Evolutionary conservation across 2,329 filamentous ascomycete genomes (phyloP), one percentile per base, ranked within the genome.

Genomic region (Paramyrothecium sp.): DNA sequence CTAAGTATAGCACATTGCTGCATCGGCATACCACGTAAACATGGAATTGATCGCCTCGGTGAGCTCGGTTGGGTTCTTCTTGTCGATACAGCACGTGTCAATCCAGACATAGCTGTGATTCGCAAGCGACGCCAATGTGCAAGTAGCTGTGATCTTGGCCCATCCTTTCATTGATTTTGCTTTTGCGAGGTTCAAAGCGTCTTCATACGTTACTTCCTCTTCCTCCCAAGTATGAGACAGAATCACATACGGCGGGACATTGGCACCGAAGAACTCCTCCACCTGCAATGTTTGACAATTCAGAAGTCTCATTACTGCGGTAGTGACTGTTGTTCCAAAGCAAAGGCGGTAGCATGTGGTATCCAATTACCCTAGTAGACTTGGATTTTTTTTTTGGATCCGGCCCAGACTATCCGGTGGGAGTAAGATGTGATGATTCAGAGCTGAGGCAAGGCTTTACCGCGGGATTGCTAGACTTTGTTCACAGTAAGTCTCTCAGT

Each of bases 41-140:
- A 62, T 62, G 46, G 56, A 57, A 20, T 60, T 60, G 56, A 60
- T 60, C 3, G 58, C 52, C 50, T 58, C 58, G 5, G 23, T 38
- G 4, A 60, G 53, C 56, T 61, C 60, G 3, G 54, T 34, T n/a
- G 44, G 56, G 33, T 49, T 57, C 12, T 47, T 47, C 22, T 62
- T 62, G 52, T 62, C 55, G 22, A 62, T 62, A 53, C 60, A 60
- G 49, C 60, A 62, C 2, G 58, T 62, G 22, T 62, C 60, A 13
- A 62, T 51, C 60, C 60, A 62, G 12, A 48, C 38, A 22, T 62
- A 56, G 12, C 33, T 30, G 26, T 30, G 26, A 30, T 30, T 30
- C 5, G 26, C 10, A 30, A 30, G 26, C 16, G 3, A 62, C 19
- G 16, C 54, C 54, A 26, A 20, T 26, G 34, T 7, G n/a, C n/a